Percentiles rank a stretch among this genome's conserved stretches.
Conservation (phyloP, 768 basidiomycete genomes). For the Psilocybe sp. region DNA sequence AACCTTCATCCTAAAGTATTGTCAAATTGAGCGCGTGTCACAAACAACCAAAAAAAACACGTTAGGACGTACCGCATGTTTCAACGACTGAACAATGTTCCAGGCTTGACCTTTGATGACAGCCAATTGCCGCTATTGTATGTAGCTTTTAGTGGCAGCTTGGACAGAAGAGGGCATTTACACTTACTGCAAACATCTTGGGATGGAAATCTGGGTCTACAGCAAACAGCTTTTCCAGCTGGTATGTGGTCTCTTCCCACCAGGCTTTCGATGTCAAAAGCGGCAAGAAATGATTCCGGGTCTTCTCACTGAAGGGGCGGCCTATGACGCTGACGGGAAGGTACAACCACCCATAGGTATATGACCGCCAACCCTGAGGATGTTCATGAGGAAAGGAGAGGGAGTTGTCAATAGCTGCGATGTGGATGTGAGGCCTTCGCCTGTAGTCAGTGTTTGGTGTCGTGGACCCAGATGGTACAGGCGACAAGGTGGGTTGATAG, state of each 20-base stretch:
- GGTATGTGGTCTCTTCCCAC: constrained; percentile 87
- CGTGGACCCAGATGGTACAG: constrained; percentile 33
- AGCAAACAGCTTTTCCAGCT: constrained; percentile 73
- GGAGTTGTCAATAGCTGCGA: constrained; percentile 92
- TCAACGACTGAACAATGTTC: constrained; percentile 84
- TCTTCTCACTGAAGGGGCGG: constrained; percentile 80
- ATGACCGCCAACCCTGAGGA: constrained; percentile 74
- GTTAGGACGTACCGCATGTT: constrained; percentile 58
- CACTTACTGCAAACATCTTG: constrained; percentile 78
- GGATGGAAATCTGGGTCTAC: constrained; percentile 86
- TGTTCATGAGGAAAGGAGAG: constrained; percentile 91
- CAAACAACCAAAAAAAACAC: background rate
- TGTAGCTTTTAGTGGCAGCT: constrained; percentile 4
- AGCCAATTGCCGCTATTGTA: constrained; percentile 74
- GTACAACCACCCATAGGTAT: constrained; percentile 87
- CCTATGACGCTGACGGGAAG: constrained; percentile 85
- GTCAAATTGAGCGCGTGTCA: background rate
- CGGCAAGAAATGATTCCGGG: constrained; percentile 78
- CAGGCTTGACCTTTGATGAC: constrained; percentile 92
- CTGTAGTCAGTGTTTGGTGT: constrained; percentile 44
- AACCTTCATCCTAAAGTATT: constrained; percentile 70
- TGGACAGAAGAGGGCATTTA: background rate
- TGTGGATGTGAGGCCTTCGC: constrained; percentile 78
- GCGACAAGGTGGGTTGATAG: constrained; percentile 33
- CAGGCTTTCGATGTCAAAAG: constrained; percentile 79